These are phyloP conservation scores for Colletotrichum melonis DNA, from an alignment of 2,329 filamentous ascomycete genomes.

Conservation along the genomic window DNA sequence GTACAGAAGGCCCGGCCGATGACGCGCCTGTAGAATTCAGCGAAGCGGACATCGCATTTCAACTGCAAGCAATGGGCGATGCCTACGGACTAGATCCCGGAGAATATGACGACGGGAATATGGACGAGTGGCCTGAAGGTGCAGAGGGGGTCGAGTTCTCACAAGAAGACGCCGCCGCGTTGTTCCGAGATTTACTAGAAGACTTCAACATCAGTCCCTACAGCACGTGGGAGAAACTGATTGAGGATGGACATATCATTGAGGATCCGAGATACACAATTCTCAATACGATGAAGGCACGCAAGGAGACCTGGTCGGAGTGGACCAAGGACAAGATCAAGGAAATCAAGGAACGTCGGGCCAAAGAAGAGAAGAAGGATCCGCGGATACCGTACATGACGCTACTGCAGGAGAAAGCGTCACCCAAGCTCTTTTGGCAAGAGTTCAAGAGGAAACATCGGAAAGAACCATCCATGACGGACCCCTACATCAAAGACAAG, in stretches of 20 bases:
- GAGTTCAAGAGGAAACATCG: conserved; percentile 95
- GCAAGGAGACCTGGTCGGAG: conserved; percentile 84
- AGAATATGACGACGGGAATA: conserved; percentile 76
- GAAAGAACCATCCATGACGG: conserved; percentile 84
- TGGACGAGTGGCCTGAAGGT: conserved; percentile 75
- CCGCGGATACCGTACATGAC: conserved; percentile 85
- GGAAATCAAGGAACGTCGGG: conserved; percentile 76
- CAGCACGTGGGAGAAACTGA: conserved; percentile 88
- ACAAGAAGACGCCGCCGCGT: conserved; percentile 77
- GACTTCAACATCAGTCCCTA: conserved; percentile 88
- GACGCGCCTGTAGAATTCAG: conserved; percentile 80
- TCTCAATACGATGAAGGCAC: conserved; percentile 81
- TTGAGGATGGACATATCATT: conserved; percentile 84
- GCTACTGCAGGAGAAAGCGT: conserved; percentile 84
- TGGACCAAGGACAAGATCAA: conserved; percentile 86
- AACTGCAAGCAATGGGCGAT: conserved; percentile 88
- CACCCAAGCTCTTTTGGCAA: conserved; percentile 94
- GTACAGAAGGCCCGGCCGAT: conserved; percentile 62
- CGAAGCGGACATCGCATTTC: conserved; percentile 94
- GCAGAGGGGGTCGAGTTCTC: conserved; percentile 77
- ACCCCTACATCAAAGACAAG: conserved; percentile 76
- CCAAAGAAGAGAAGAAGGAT: conserved; percentile 82
- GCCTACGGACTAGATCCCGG: conserved; percentile 84
- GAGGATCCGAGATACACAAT: conserved; percentile 90
- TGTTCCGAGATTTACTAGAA: conserved; percentile 89